Percentiles rank a stretch among this genome's conserved stretches.
phyloP scores from a whole-genome alignment of 768 basidiomycete genomes.

The Hebeloma cylindrosporum region DNA sequence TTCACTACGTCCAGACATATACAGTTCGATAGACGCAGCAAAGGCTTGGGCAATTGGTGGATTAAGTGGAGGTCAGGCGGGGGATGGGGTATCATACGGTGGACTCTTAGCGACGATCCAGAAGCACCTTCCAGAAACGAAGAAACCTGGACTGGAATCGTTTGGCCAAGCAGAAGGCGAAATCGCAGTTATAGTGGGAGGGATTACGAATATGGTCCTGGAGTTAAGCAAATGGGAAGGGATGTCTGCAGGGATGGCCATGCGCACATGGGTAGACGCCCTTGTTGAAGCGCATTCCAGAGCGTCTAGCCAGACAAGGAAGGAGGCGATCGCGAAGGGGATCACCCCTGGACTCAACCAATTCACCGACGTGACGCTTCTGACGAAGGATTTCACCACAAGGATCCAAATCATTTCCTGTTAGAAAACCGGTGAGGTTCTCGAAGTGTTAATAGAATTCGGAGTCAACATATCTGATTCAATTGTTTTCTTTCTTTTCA shows the following conservation, averaged over 20 bases:
- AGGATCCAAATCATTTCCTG: conserved; percentile 55
- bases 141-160: conserved; percentile 45
- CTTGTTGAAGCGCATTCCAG: conserved; percentile 44
- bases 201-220: conserved; percentile 53
- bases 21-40: conserved; percentile 44
- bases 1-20: conserved; percentile 51
- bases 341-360: conserved; percentile 53
- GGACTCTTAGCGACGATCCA: conserved; percentile 44
- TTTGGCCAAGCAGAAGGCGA: conserved; percentile 49
- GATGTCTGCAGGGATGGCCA: conserved; percentile 56
- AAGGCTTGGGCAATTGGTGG: conserved; percentile 47
- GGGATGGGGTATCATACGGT: conserved; percentile 53
- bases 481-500: conserved; percentile 27
- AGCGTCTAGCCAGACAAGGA: conserved; percentile 31
- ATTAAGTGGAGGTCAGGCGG: conserved; percentile 42
- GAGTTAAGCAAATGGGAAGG: conserved; percentile 58
- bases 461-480: conserved; percentile 4
- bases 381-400: conserved; percentile 55
- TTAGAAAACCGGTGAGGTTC: conserved; percentile 47
- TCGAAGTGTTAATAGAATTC: background rate
- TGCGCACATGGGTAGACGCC: conserved; percentile 53
- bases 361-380: conserved; percentile 46
- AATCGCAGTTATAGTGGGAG: conserved; percentile 48
- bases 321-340: conserved; percentile 45
- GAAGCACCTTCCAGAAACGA: conserved; percentile 47